Evolutionary conservation across 106 monocot genomes (phyloP), one percentile per base, ranked within the genome.

Genomic region (Allium fistulosum): DNA sequence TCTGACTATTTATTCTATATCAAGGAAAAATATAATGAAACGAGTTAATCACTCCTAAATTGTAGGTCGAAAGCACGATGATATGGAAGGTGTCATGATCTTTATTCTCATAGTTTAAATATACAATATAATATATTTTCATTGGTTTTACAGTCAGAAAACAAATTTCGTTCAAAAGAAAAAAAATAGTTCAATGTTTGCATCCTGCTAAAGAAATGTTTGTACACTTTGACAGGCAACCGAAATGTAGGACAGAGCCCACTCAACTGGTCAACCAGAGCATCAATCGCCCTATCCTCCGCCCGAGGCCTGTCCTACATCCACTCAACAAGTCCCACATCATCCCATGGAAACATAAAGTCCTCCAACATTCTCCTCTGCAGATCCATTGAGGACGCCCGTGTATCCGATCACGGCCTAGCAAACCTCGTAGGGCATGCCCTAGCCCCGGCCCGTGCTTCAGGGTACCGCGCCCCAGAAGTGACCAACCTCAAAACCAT

Each of bases 291-390:
- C 13, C 76, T 91, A 0, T 76, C 81, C 0, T 80, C 91, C 2
- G 88, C 95, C 16, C 37, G 66, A 0, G 95, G 91, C 62, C 77
- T 95, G 10, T 83, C 82, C 58, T 86, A 88, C 85, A 85, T 95
- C 50, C 95, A 94, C 71, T 89, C 89, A 10, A 85, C 72, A 2
- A 77, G 77, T 51, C 81, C 81, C 11, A 15, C 49, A 9, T 69
- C 77, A 6, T 88, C 91, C 17, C 95, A 95, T 26, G 95, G 95
- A 49, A 95, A 95, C 88, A 88, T 95, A 79, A 95, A 91, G 71
- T 91, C 91, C 50, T 84, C 88, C 71, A 88, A 88, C 78, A 65
- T 88, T 53, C 84, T 95, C 10, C 81, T 95, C 8, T 13, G 69
- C 51, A 63, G 66, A n/a, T 65, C 83, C 12, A 51, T 59, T 9